Evolutionary conservation across 257 asterid genomes (phyloP).

Genomic region (Fraxinus cuspidata): DNA sequence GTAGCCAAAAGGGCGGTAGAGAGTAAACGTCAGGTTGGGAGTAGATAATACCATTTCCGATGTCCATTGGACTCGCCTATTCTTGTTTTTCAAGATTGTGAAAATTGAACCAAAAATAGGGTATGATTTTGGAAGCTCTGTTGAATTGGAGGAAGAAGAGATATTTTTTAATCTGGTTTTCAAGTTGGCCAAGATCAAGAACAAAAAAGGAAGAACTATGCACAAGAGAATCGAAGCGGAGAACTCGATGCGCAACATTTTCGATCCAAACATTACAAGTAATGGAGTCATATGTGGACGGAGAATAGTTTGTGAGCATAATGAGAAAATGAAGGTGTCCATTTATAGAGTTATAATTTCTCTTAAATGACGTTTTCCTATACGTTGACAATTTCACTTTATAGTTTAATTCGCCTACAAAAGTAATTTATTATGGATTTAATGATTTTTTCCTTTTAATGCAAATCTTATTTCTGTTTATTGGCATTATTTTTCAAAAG

Average conservation of each 20-base stretch:
- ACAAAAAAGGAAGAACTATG: conserved; percentile 29
- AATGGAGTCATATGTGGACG: background rate
- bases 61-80: conserved; percentile 55
- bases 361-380: background rate
- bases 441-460: background rate
- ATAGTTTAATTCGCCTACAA: background rate
- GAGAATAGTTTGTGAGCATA: background rate
- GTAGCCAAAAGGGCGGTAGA: conserved; percentile 54
- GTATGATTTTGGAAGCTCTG: conserved; percentile 42
- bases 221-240: conserved; percentile 31
- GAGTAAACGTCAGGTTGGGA: conserved; percentile 58
- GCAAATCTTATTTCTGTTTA: background rate
- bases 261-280: background rate
- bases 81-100: conserved; percentile 34
- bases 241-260: conserved; percentile 24
- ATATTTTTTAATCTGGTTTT: background rate
- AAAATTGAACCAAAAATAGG: conserved; percentile 60
- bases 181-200: conserved; percentile 29
- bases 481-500: background rate
- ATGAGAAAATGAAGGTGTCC: background rate
- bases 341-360: background rate
- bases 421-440: background rate
- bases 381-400: background rate
- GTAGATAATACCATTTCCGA: conserved; percentile 39
- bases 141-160: conserved; percentile 9